Evolutionary conservation across 257 asterid genomes (phyloP), one percentile per base, ranked within the genome.

Genomic region (Capsicum rhomboideum): DNA sequence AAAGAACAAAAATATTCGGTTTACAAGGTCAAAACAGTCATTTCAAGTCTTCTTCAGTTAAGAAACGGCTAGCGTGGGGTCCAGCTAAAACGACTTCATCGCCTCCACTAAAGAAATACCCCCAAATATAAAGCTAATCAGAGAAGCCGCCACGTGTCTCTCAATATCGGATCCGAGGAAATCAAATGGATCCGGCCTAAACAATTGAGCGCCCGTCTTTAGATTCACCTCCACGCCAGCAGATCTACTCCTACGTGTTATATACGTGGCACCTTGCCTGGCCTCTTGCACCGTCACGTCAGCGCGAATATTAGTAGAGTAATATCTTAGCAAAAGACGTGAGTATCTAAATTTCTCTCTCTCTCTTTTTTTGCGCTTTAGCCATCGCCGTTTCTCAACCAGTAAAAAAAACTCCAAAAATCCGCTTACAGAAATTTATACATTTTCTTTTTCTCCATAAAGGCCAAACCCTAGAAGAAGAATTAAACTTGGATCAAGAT

Each of bases 231-330:
- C 80, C 83, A 52, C 77, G 28, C 84, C 87, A 86, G 16, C 23
- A 0, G 9, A 59, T 3, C 0, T 1, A n/a, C 2, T 54, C 78
- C 64, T 8, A 87, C 82, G 87, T 82, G 86, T 49, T 28, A 8
- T 31, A 12, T 10, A 68, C 80, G 71, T 87, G 85, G 82, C 75
- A 1, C 0, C 8, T 13, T 23, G 11, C 11, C n/a, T 56, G 75
- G 37, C 81, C 44, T 80, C 92, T 90, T 81, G 66, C 85, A 85
- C 84, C 40, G 87, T 86, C 92, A 90, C 86, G 89, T 86, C 90
- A 85, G 12, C 86, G 10, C 0, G 58, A 67, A 71, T 69, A 87
- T 86, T 34, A 87, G 84, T 87, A 85, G 7, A n/a, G 66, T 59
- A 59, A 28, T 63, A 63, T 87, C 87, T 83, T 46, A 72, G 40